A percentile compares a stretch with the other conserved stretches of the same genome.
phyloP scores from a whole-genome alignment of 768 basidiomycete genomes.

The Inosperma sp. region DNA sequence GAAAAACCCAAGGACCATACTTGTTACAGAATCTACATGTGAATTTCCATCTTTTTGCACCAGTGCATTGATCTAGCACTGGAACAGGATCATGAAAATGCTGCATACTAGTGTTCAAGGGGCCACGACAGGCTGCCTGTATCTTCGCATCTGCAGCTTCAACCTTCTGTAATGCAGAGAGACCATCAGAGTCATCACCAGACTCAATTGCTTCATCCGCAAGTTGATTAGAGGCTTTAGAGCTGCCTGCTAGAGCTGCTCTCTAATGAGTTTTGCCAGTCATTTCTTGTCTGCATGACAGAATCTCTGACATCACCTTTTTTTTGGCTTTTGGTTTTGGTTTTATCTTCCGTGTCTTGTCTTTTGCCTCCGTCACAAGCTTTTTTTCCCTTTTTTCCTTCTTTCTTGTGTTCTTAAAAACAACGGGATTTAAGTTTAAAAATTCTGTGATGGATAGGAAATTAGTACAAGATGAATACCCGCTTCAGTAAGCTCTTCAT shows the following conservation, averaged over 20 bases:
- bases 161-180: constrained; percentile 12
- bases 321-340: too few relatives aligned
- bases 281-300: too few relatives aligned
- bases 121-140: constrained; percentile 14
- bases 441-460: background rate
- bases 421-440: background rate
- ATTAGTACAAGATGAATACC: background rate
- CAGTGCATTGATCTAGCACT: constrained; percentile 2
- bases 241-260: too few relatives aligned
- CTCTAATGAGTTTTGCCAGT: too few relatives aligned
- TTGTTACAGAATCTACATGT: constrained; percentile 12
- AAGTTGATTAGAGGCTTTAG: background rate
- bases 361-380: too few relatives aligned
- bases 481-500: background rate
- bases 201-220: constrained; percentile 9
- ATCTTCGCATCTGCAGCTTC: constrained; percentile 8
- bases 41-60: constrained; percentile 17
- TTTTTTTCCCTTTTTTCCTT: too few relatives aligned
- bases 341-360: too few relatives aligned
- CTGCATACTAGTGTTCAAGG: constrained; percentile 17
- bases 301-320: too few relatives aligned
- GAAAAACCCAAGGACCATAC: constrained; percentile 5
- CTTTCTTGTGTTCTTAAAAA: too few relatives aligned
- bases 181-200: constrained; percentile 18
- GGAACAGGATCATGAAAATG: constrained; percentile 17